A percentile compares a stretch with the other conserved stretches of the same genome.
Conservation (phyloP, 768 basidiomycete species). For the Trametes villosa region DNA sequence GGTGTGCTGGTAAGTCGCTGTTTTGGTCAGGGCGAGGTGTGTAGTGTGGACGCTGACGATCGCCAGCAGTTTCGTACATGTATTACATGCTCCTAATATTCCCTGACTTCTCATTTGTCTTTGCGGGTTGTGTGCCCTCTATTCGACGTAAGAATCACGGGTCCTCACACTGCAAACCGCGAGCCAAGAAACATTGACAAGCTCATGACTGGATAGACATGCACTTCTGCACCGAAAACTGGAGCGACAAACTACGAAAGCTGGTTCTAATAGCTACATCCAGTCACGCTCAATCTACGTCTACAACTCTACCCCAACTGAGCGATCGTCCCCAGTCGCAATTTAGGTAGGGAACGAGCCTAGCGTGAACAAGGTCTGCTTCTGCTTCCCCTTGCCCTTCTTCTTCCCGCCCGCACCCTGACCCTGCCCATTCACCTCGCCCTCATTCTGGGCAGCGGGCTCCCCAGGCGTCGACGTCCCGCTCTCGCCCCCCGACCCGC, state of each 20-base stretch:
- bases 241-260: not conserved
- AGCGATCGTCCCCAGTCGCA: too few relatives aligned
- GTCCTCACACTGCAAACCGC: too few relatives aligned
- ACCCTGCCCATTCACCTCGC: conserved; percentile 17
- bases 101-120: not conserved
- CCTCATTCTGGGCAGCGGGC: conserved; percentile 10
- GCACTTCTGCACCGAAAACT: not conserved
- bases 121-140: too few relatives aligned
- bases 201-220: not conserved
- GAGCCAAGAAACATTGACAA: not conserved
- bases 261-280: too few relatives aligned
- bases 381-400: conserved; percentile 83
- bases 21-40: not conserved
- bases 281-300: not conserved
- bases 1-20: conserved; percentile 1
- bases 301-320: not conserved
- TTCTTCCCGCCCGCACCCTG: conserved; percentile 51
- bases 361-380: conserved; percentile 80
- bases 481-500: conserved; percentile 9
- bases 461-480: conserved; percentile 19
- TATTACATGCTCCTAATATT: conserved; percentile 8
- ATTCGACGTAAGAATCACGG: too few relatives aligned
- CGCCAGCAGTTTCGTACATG: conserved; percentile 12
- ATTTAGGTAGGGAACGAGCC: conserved; percentile 53
- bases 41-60: not conserved